Base-by-base conservation (phyloP, 805 yeast genomes). In the Sungouiozyma ichnusensis region DNA sequence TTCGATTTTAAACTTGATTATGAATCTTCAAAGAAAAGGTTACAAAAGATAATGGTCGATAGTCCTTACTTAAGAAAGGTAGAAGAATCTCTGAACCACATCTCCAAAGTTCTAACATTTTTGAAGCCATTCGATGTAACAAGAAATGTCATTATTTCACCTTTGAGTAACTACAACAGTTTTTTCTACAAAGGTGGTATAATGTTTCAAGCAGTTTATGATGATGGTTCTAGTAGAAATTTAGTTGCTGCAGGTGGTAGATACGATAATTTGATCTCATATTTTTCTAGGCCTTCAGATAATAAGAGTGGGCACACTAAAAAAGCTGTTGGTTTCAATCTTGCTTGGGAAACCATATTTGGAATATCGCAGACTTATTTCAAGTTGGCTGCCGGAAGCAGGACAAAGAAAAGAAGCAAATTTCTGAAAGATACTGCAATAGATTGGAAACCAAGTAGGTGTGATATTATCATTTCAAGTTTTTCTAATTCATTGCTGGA, bases 171-270 rank as follows among this genome's bases (percentile, higher is more conserved):
- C 48, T 85, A 85, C 62, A 86, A 86, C 50, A 74, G 81, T 27
- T 73, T 79, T 8, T 90, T 86, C 56, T 92, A 88, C 56, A 67
- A 71, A 33, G 77, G 79, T 15, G 94, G 94, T 0, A 64, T 88
- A 2, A 86, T 92, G 94, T 92, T 90, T 57, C 94, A 86, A 51
- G 85, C 84, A 0, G 74, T 86, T 1, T 74, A 77, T 48, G 82
- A 85, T 42, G 80, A 77, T 70, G 51, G 71, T 52, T 47, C 69
- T 55, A 47, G 58, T 57, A 52, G 66, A 67, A 66, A 57, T 34
- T 48, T 81, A 27, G 66, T 92, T 34, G 92, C 92, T 14, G 90
- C 92, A 0, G 99, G 99, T 36, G 99, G 99, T 2, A 68, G 99
- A 42, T 92, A 87, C 56, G 97, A 90, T 53, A 67, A 69, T 16